Percentiles rank a stretch among this genome's conserved stretches.
Evolutionary conservation across 2,329 filamentous ascomycete genomes (phyloP).

Genomic region (Hypomyces perniciosus): DNA sequence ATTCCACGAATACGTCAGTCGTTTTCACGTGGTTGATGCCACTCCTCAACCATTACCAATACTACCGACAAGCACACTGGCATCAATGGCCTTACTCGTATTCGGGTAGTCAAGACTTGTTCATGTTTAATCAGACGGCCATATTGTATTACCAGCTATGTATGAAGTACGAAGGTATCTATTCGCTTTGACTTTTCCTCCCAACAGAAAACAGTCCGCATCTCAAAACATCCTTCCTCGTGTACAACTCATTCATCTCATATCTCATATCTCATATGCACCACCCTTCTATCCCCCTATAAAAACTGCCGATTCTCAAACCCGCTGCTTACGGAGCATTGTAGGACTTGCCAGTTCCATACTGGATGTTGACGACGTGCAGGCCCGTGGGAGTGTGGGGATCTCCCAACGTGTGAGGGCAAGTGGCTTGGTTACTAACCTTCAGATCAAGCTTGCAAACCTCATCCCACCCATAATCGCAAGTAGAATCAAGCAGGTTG

Average conservation of each 20-base stretch:
- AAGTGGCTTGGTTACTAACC: slow-evolving; percentile 45
- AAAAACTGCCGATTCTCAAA: background rate
- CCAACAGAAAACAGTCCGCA: too few species aligned
- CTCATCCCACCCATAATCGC: slow-evolving; percentile 47
- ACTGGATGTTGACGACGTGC: slow-evolving; percentile 47
- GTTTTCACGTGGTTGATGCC: too few species aligned
- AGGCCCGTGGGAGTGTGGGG: slow-evolving; percentile 18
- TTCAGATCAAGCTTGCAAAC: slow-evolving; percentile 42
- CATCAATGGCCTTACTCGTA: too few species aligned
- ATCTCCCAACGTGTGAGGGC: slow-evolving; percentile 40
- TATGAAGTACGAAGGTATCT: too few species aligned
- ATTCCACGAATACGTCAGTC: too few species aligned
- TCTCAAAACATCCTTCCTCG: background rate
- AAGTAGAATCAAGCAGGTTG: slow-evolving; percentile 48
- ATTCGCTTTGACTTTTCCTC: too few species aligned
- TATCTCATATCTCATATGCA: slow-evolving; percentile 1
- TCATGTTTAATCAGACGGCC: too few species aligned
- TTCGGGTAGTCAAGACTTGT: too few species aligned
- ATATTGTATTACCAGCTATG: too few species aligned
- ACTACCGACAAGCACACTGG: too few species aligned
- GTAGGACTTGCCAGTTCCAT: slow-evolving; percentile 40
- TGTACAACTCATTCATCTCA: slow-evolving; percentile 6
- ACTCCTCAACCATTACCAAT: too few species aligned
- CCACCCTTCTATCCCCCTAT: too few species aligned
- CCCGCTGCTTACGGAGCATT: slow-evolving; percentile 16